These are phyloP conservation scores for Tylopilus intermedius DNA, from an alignment of 768 basidiomycete genomes.

Conservation along the genomic window DNA sequence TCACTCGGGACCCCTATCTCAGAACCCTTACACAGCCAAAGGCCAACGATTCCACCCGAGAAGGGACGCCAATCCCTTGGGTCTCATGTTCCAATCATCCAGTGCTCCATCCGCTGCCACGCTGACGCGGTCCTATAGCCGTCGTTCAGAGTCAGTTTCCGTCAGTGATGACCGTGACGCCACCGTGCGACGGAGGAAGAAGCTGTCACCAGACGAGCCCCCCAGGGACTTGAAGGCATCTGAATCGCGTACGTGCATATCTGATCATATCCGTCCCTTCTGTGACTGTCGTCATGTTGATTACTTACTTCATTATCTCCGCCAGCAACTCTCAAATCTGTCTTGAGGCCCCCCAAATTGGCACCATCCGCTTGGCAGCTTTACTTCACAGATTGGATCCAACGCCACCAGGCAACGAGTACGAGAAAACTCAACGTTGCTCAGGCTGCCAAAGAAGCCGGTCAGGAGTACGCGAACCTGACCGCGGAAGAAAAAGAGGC, in stretches of 20 bases:
- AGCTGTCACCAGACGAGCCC: conserved; percentile 28
- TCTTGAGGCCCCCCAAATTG: conserved; percentile 82
- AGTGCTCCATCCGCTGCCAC: conserved; percentile 61
- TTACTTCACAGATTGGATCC: conserved; percentile 94
- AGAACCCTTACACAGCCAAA: conserved; percentile 40
- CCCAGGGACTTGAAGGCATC: conserved; percentile 38
- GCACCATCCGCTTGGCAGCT: conserved; percentile 95
- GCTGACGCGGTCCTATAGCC: conserved; percentile 57
- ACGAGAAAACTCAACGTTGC: conserved; percentile 90
- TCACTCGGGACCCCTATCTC: conserved; percentile 39
- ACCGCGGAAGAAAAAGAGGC: conserved; percentile 82
- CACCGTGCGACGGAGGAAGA: conserved; percentile 64
- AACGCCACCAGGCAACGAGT: conserved; percentile 73
- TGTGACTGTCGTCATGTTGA: conserved; percentile 29
- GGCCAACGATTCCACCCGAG: conserved; percentile 36
- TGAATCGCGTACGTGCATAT: conserved; percentile 44
- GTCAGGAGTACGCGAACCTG: conserved; percentile 80
- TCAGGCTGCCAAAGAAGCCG: conserved; percentile 92
- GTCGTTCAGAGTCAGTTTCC: conserved; percentile 62
- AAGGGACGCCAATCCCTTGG: conserved; percentile 40
- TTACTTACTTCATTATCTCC: conserved; percentile 24
- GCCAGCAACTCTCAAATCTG: conserved; percentile 66
- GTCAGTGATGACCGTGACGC: conserved; percentile 62
- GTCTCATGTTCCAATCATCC: conserved; percentile 61
- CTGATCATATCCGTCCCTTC: conserved; percentile 27